Conservation (phyloP, 2,329 filamentous ascomycete genomes). For the Exserohilum rostratum region DNA sequence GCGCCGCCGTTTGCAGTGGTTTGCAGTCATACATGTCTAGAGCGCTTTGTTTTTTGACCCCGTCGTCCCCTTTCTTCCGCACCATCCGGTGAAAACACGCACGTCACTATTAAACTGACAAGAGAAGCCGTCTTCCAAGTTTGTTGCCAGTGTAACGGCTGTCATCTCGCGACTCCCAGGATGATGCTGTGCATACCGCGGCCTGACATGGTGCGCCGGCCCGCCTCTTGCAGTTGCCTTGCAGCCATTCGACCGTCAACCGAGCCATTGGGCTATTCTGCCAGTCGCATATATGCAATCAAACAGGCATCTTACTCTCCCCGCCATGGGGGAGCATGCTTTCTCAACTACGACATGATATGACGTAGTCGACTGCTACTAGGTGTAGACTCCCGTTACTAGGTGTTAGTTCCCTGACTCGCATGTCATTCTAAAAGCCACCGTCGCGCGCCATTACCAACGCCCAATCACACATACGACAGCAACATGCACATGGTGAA, state of each 20-base stretch:
- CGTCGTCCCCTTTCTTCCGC: conserved; percentile 1
- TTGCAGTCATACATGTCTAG: conserved; percentile 8
- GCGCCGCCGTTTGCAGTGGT: conserved; percentile 2
- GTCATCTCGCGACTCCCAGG: not conserved
- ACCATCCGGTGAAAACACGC: conserved; percentile 1
- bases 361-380: too few species aligned
- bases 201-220: not conserved
- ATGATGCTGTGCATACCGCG: not conserved
- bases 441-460: too few species aligned
- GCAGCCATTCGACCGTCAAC: not conserved
- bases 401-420: too few species aligned
- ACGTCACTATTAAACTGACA: not conserved
- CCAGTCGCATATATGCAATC: not conserved
- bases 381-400: too few species aligned
- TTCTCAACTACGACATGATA: not conserved
- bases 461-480: too few species aligned
- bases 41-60: not conserved
- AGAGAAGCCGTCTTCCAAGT: not conserved
- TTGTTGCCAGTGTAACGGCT: not conserved
- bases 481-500: too few species aligned
- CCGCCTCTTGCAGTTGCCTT: not conserved
- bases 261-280: not conserved
- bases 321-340: not conserved
- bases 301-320: not conserved
- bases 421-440: too few species aligned